Evolutionary conservation across 2,329 filamentous ascomycete genomes (phyloP).

Genomic region (Beauveria sp.): DNA sequence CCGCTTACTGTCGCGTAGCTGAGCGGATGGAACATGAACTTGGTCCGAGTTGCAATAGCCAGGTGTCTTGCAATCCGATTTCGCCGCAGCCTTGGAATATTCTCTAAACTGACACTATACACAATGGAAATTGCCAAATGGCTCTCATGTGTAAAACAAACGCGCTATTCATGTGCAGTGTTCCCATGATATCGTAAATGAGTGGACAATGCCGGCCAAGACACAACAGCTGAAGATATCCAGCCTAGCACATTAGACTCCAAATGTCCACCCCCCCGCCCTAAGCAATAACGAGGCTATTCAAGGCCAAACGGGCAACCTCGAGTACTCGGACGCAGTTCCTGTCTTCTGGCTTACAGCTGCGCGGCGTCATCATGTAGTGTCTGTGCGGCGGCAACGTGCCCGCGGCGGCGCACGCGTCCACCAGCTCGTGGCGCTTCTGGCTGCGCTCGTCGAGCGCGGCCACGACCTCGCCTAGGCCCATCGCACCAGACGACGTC

Average conservation of each 20-base stretch:
- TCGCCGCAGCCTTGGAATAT: too few species aligned
- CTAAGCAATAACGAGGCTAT: slow-evolving; percentile 46
- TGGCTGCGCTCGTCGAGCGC: slow-evolving; percentile 45
- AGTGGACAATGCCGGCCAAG: not conserved
- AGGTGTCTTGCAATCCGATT: too few species aligned
- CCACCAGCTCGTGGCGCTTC: slow-evolving; percentile 41
- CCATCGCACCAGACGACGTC: slow-evolving; percentile 21
- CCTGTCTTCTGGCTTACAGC: slow-evolving; percentile 26
- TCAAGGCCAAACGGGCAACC: slow-evolving; percentile 45
- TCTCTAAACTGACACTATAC: too few species aligned
- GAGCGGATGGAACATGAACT: too few species aligned
- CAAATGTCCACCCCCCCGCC: not conserved
- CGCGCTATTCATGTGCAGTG: not conserved
- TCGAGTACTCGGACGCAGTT: slow-evolving; percentile 46
- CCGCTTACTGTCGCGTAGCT: too few species aligned
- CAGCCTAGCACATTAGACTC: not conserved
- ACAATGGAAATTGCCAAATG: not conserved
- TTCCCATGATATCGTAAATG: not conserved
- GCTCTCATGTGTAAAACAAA: not conserved
- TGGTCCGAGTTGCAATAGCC: too few species aligned
- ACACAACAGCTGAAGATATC: not conserved
- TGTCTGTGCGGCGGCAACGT: slow-evolving; percentile 18
- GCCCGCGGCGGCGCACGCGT: slow-evolving; percentile 36
- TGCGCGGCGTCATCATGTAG: slow-evolving; percentile 20
- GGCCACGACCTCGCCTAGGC: slow-evolving; percentile 46